These are phyloP conservation scores for Penicillium macrosclerotiorum DNA, from an alignment of 495 filamentous ascomycete genomes.

Conservation along the genomic window DNA sequence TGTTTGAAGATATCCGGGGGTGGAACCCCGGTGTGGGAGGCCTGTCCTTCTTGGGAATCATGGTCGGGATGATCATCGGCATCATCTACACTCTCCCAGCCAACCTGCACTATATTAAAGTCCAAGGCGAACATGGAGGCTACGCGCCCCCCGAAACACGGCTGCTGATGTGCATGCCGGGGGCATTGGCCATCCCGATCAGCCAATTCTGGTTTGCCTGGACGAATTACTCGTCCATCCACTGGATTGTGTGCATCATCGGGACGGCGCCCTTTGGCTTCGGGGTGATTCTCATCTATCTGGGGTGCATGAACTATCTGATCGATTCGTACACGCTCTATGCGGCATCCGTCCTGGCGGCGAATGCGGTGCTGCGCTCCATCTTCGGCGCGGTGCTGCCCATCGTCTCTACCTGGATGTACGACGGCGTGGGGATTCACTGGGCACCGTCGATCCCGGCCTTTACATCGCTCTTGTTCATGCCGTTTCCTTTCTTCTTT, in stretches of 20 bases:
- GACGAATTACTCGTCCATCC: conserved; percentile 66
- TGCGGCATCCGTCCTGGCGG: conserved; percentile 67
- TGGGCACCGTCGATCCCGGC: conserved; percentile 69
- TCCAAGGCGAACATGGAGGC: conserved; percentile 31
- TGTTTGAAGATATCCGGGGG: conserved; percentile 67
- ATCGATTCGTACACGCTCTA: conserved; percentile 69
- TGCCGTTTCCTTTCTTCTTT: conserved; percentile 65
- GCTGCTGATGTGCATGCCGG: conserved; percentile 41
- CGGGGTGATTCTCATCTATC: conserved; percentile 61
- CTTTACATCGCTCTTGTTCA: conserved; percentile 62
- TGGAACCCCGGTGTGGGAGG: conserved; percentile 72
- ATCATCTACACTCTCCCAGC: conserved; percentile 46
- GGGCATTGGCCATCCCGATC: conserved; percentile 42
- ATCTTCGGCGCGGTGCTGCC: conserved; percentile 70
- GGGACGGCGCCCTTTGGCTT: conserved; percentile 60
- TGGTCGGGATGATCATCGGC: conserved; percentile 74
- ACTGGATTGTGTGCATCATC: conserved; percentile 61
- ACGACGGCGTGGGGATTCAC: conserved; percentile 62
- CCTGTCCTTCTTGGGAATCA: conserved; percentile 77
- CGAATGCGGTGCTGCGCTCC: conserved; percentile 59
- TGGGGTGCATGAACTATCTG: conserved; percentile 65
- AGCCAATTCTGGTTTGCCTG: conserved; percentile 66
- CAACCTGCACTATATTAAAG: conserved; percentile 45
- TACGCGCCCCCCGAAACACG: conserved; percentile 49
- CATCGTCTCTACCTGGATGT: conserved; percentile 68